Base-by-base conservation (phyloP, 495 filamentous ascomycete species). In the Penicillium canariense region DNA sequence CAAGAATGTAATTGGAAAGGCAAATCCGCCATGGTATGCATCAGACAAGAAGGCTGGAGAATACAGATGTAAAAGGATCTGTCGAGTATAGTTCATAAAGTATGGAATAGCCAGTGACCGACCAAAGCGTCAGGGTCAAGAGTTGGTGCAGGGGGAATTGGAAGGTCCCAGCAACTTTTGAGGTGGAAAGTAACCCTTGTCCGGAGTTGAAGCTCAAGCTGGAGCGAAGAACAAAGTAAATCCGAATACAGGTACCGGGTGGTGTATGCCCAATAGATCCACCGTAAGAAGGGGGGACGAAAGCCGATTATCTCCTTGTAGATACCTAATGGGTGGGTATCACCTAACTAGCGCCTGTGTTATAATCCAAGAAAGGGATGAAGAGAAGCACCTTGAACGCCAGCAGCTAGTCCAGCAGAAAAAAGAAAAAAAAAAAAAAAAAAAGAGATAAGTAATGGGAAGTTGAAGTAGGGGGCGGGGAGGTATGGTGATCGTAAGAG, bases 381-480 rank as follows among this genome's bases (percentile, higher is more conserved):
- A 20, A 61, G 46, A 62, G 48, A 45, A 58, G 64, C 63, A 59
- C 68, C 70, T 34, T 56, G 48, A 65, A 71, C 71, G 68, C 72
- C 73, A 50, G 68, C 61, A 65, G 62, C 64, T 67, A 59, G 69
- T 68, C 56, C 61, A 47, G 55, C 58, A 51, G n/a, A n/a, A n/a
- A n/a, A n/a, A n/a, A n/a, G n/a, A n/a, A n/a, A n/a, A n/a, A n/a
- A n/a, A n/a, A n/a, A n/a, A n/a, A n/a, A n/a, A n/a, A n/a, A n/a
- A 56, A 45, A 59, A 60, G 48, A 60, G 50, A 17, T 25, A 32
- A 52, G 52, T 50, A 52, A 26, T 35, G 56, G 55, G 48, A 35
- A 26, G 36, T 52, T 18, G 20, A 25, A n/a, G n/a, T n/a, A n/a
- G n/a, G n/a, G n/a, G n/a, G n/a, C n/a, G 46, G 61, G 58, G 35